Percentiles rank a stretch among this genome's conserved stretches.
These are phyloP conservation scores for Citrus mangshanensis DNA, from an alignment of 345 rosid species.

Conservation along the genomic window DNA sequence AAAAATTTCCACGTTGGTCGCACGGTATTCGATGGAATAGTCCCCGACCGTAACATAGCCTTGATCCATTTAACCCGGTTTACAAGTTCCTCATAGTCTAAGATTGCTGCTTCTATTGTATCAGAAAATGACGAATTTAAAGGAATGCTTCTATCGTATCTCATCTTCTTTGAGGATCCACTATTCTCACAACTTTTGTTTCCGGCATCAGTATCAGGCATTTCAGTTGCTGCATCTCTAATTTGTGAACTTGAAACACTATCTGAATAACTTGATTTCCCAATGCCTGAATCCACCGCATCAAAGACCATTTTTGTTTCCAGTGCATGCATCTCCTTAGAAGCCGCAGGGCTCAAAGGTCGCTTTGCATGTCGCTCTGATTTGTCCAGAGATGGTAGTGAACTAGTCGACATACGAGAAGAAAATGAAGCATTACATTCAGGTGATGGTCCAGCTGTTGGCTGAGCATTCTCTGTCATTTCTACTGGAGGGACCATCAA, in stretches of 20 bases:
- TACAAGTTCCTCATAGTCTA: constrained; percentile 63
- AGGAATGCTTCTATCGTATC: constrained; percentile 20
- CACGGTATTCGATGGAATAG: constrained; percentile 15
- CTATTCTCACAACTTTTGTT: constrained; percentile 9
- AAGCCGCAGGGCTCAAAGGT: constrained; percentile 11
- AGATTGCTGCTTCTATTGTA: constrained; percentile 50
- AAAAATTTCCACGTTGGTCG: constrained; percentile 42
- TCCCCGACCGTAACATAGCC: constrained; percentile 30
- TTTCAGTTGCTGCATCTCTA: constrained; percentile 21
- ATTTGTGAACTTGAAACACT: constrained; percentile 26
- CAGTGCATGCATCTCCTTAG: background rate
- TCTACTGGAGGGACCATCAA: constrained; percentile 2
- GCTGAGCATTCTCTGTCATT: constrained; percentile 7
- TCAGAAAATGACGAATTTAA: constrained; percentile 40
- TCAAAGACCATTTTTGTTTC: constrained; percentile 12
- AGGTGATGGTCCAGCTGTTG: constrained; percentile 3
- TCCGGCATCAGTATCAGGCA: constrained; percentile 5
- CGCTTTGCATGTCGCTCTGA: background rate
- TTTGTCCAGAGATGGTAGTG: background rate
- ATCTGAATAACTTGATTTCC: constrained; percentile 26
- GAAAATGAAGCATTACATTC: constrained; percentile 4
- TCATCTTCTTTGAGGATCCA: constrained; percentile 21
- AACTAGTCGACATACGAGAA: constrained; percentile 18
- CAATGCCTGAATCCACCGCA: constrained; percentile 12
- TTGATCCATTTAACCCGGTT: constrained; percentile 54